Base-by-base conservation (phyloP, 306 rosid species). In the Cicer bijugum region DNA sequence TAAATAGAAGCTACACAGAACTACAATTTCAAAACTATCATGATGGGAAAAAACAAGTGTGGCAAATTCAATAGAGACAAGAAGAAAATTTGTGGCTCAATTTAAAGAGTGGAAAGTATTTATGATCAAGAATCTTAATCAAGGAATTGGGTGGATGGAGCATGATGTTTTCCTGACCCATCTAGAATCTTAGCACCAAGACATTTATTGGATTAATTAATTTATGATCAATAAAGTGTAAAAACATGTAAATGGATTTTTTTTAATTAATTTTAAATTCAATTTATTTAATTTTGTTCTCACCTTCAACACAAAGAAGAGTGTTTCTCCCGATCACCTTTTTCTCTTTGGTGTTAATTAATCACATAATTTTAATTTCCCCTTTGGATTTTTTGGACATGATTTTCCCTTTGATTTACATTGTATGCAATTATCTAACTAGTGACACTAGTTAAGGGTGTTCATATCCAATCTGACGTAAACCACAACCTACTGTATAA, bases 101-200 rank as follows among this genome's bases (percentile, higher is more conserved):
- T 43, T 35, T 15, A 56, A 45, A 7, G n/a, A 60, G 7, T 56
- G 45, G 79, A 51, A 43, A 62, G 82, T 44, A 12, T 73, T 61
- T 85, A 84, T 71, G 84, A 89, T 78, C 67, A 64, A 5, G 78
- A 81, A 43, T 76, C 87, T 28, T 85, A 5, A 72, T 83, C 78
- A 74, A 64, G 88, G 89, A 59, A 64, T 50, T 16, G 83, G 76
- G 38, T 84, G 85, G 85, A 79, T 75, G 84, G 92, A 87, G 20
- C 84, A 86, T 0, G 92, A 90, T 72, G 84, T 84, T 17, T 82
- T 2, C 57, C 80, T 65, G 80, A 86, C 51, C 90, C 96, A 9
- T 87, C 90, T 4, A 82, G 82, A 67, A 67, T 87, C 81, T 77
- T 82, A 8, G 69, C 75, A 11, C 84, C 75, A 1, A 62, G 50